phyloP scores from a whole-genome alignment of 2,329 filamentous ascomycete species.

The Eutypa lata region DNA sequence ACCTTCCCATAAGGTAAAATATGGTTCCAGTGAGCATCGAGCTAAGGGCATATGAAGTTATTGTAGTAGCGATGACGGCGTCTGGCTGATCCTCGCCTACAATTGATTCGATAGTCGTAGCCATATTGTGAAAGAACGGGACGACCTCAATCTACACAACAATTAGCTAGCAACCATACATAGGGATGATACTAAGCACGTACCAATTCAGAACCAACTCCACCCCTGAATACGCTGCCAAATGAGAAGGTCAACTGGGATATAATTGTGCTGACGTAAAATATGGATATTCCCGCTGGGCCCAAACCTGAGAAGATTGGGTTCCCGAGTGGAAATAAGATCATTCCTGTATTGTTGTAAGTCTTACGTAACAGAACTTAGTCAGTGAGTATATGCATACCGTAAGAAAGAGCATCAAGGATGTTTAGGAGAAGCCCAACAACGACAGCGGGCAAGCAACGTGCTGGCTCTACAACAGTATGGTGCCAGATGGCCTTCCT shows the following conservation, averaged over 20 bases:
- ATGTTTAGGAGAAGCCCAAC: conserved; percentile 89
- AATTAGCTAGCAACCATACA: conserved; percentile 9
- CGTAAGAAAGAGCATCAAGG: conserved; percentile 91
- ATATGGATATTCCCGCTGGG: conserved; percentile 94
- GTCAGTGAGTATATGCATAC: conserved; percentile 38
- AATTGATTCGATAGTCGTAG: conserved; percentile 74
- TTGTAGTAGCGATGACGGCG: conserved; percentile 89
- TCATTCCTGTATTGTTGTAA: conserved; percentile 63
- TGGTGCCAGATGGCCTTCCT: conserved; percentile 60
- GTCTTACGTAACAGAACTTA: not conserved
- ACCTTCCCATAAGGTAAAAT: conserved; percentile 87
- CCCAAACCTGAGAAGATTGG: conserved; percentile 82
- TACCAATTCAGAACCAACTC: conserved; percentile 90
- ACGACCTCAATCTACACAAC: conserved; percentile 82
- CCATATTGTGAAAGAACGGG: conserved; percentile 99
- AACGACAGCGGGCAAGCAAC: conserved; percentile 79
- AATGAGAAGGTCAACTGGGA: conserved; percentile 86
- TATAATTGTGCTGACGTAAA: conserved; percentile 96
- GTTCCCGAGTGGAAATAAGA: conserved; percentile 87
- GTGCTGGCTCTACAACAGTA: conserved; percentile 63
- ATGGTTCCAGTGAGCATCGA: conserved; percentile 87
- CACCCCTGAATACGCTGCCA: conserved; percentile 85
- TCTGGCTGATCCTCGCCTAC: conserved; percentile 80
- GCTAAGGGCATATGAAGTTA: conserved; percentile 85
- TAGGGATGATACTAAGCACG: conserved; percentile 20